These are phyloP conservation scores for Ogataea chonburiensis DNA, from an alignment of 805 yeast species.

Conservation along the genomic window DNA sequence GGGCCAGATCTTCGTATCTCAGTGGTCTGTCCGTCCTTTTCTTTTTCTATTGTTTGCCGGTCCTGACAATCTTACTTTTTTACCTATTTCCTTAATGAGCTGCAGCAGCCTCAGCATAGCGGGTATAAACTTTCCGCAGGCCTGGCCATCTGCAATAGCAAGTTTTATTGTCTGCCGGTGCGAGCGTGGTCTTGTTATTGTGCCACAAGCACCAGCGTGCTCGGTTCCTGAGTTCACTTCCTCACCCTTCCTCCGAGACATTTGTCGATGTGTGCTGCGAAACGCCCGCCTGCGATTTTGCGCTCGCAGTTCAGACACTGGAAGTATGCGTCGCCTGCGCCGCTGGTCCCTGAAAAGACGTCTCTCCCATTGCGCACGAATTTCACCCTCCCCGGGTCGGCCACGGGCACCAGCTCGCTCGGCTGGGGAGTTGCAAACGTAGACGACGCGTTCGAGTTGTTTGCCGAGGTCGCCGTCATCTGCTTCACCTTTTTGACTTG, in stretches of 20 bases:
- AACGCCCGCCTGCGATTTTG: constrained; percentile 85
- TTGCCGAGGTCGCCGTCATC: constrained; percentile 10
- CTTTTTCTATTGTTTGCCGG: constrained; percentile 6
- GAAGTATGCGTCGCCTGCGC: constrained; percentile 49
- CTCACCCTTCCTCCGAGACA: constrained; percentile 75
- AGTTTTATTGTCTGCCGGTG: constrained; percentile 8
- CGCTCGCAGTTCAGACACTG: constrained; percentile 80
- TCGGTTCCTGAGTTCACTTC: too few relatives aligned
- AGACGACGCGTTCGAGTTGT: constrained; percentile 19
- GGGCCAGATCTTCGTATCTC: not conserved
- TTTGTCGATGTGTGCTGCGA: constrained; percentile 90
- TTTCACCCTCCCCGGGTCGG: constrained; percentile 33
- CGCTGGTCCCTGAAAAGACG: constrained; percentile 22
- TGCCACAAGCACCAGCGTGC: too few relatives aligned
- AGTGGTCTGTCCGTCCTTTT: too few relatives aligned
- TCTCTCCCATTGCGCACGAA: constrained; percentile 33
- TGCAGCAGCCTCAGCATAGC: too few relatives aligned
- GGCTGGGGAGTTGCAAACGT: constrained; percentile 26
- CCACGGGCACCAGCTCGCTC: constrained; percentile 14
- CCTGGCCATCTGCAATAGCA: not conserved
- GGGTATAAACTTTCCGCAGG: too few relatives aligned
- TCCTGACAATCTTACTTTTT: constrained; percentile 2
- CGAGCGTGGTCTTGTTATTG: too few relatives aligned
- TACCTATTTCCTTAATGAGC: not conserved
- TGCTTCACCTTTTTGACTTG: constrained; percentile 14